Evolutionary conservation across 2,329 filamentous ascomycete genomes (phyloP), one percentile per base, ranked within the genome.

Genomic region (Septoria petroselini): DNA sequence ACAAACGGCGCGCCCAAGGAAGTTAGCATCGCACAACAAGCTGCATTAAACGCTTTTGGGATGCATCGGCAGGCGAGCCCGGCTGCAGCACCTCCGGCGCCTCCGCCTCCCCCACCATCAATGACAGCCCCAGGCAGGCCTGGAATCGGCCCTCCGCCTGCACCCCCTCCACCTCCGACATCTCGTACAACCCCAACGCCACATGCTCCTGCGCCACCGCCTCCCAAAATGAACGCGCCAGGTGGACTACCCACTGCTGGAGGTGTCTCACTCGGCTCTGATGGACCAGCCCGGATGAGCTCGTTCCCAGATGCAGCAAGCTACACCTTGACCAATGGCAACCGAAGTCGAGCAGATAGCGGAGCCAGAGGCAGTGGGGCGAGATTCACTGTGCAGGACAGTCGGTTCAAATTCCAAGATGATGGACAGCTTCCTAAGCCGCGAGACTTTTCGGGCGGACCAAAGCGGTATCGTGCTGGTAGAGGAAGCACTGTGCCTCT

Each of bases 401-500:
- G 77, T 46, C 78, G 91, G 59, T 98, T 90, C 83, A 86, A 84
- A 57, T 98, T 96, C 65, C 86, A 91, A 61, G 81, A 85, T 39
- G 91, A 96, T 62, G 80, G 77, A 29, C 77, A 87, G 60, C 77
- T 97, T 39, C 91, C 93, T 0, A 91, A 90, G 61, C 91, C 91
- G 17, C 79, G 91, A 62, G 83, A 86, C 1, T 96, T 94, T 65
- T 71, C 76, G 1, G 86, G 85, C n/a, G 82, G 81, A 3, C 72
- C 78, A 15, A 90, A 86, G 67, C 83, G 82, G 66, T 98, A 97
- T 70, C 79, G 91, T 55, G 93, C 93, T 29, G 93, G 93, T 7
- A 81, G 91, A 65, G 91, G 90, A 25, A 96, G 90, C 72, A 96
- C 88, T 74, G 91, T 97, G 59, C 93, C 93, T 23, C 74, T 97